Evolutionary conservation across 2,329 filamentous ascomycete species (phyloP), one percentile per base, ranked within the genome.

Genomic region (Rutstroemia sp.): DNA sequence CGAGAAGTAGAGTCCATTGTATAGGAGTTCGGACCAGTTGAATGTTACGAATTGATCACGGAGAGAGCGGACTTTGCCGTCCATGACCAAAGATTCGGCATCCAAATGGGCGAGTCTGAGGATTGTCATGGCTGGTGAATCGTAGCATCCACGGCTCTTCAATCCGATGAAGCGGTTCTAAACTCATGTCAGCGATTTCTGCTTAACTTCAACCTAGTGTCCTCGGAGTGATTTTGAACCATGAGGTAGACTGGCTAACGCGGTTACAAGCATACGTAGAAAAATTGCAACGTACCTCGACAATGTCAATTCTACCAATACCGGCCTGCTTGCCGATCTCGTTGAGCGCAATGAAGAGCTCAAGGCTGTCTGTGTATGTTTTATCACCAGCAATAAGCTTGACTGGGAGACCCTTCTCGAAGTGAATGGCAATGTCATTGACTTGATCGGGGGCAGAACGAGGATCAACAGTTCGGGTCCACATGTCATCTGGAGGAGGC

Each of bases 81-180:
- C 85, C 70, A 88, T 75, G 58, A 85, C 82, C 44, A 88, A 77
- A 69, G 84, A 84, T 69, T 86, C 81, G 52, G 84, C 72, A 67
- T 86, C 82, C 85, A 70, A 64, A 60, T 71, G 69, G 37, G 69
- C 68, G 45, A 63, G 61, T 30, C 69, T 67, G 23, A 71, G 63
- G 56, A 64, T 66, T 54, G 67, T 67, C 39, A 69, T 59, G 52
- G 66, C 67, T 21, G 66, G 65, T 34, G 67, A 67, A 68, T 92
- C 88, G 76, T 92, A 92, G 77, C 88, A 92, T 66, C 88, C 88
- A 67, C 88, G 83, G 64, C 80, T 85, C 78, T 92, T 92, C 66
- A 92, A 78, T 61, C 88, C 88, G 68, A 89, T 87, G 76, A 87
- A 89, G 54, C 88, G 81, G 76, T 88, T 88, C 73, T 34, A 12